Evolutionary conservation across 2,329 filamentous ascomycete genomes (phyloP), one percentile per base, ranked within the genome.

Genomic region (Decorospora gaudefroyi): DNA sequence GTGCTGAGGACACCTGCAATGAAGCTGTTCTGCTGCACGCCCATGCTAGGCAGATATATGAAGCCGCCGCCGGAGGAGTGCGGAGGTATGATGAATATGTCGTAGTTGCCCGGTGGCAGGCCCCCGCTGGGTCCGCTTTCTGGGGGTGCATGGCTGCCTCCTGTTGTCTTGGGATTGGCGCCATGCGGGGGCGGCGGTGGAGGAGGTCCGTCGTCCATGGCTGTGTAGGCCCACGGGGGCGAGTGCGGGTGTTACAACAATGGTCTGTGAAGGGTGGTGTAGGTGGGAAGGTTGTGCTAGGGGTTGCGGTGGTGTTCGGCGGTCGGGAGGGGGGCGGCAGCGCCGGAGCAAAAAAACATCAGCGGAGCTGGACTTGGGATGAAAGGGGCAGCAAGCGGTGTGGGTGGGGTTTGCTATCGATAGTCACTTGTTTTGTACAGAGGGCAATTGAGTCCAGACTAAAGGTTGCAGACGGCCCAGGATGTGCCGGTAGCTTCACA

Each of bases 51-150:
- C n/a, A 97, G 81, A 70, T 97, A 96, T 18, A 97, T 77, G 71
- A 96, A 96, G 22, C 92, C 92, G 0, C 85, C 83, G 39, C 92
- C 92, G 5, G 91, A 81, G 8, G 90, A 92, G 70, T 96, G 90
- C 32, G 91, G 89, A 6, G 92, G 92, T 63, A 97, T 91, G 68
- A 96, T 87, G 75, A 96, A 96, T 67, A 97, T 95, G 75, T 97
- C 92, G 72, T 96, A 97, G 68, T 93, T 95, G 42, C 92, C 91
- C 1, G 87, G 80, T 2, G 92, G 92, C 33, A 96, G 76, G 43
- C 87, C 86, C 17, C 77, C 76, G 34, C 49, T 49, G 9, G 37
- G 43, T 15, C 52, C 49, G 29, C 46, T 37, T 16, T 30, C 29
- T 16, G 46, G 46, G 37, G 59, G 55, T 16, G 61, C 62, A 52